A percentile compares a stretch with the other conserved stretches of the same genome.
These are phyloP conservation scores for Chloris gayana DNA, from an alignment of 176 grass and related monocot genomes.

Conservation along the genomic window DNA sequence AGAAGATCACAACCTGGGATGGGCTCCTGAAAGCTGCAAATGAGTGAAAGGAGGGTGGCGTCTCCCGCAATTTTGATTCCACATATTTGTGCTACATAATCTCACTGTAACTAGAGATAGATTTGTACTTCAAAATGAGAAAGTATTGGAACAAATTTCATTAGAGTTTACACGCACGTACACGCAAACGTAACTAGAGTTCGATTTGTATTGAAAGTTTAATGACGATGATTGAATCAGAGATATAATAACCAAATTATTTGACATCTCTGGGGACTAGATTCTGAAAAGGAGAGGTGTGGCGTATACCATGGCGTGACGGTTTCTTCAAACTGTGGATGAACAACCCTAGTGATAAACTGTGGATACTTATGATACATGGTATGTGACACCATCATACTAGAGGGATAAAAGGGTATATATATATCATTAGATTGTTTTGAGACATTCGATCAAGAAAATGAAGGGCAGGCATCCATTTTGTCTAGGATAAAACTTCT, in stretches of 20 bases:
- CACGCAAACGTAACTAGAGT: not conserved
- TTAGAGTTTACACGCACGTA: not conserved
- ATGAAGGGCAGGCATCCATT: no score
- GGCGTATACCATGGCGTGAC: no score
- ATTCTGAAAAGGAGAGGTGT: no score
- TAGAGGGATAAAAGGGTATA: no score
- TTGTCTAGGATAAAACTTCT: no score
- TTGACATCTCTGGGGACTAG: not conserved
- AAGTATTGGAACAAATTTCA: not conserved
- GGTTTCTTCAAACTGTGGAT: no score
- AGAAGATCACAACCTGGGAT: constrained; percentile 72
- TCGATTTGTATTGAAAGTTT: not conserved
- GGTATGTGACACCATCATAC: no score
- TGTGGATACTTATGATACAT: no score
- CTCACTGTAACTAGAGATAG: not conserved
- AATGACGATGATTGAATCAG: not conserved
- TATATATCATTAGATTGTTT: no score
- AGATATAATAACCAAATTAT: not conserved
- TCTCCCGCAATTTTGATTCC: not conserved
- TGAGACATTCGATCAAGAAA: no score
- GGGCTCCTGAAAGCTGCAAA: constrained; percentile 57
- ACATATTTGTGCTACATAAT: not conserved
- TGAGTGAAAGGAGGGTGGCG: not conserved
- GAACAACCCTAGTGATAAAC: no score
- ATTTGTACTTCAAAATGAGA: not conserved